A percentile compares a stretch with the other conserved stretches of the same genome.
These are phyloP conservation scores for Beta macrorhiza DNA, from an alignment of 179 eudicot species.

Conservation along the genomic window DNA sequence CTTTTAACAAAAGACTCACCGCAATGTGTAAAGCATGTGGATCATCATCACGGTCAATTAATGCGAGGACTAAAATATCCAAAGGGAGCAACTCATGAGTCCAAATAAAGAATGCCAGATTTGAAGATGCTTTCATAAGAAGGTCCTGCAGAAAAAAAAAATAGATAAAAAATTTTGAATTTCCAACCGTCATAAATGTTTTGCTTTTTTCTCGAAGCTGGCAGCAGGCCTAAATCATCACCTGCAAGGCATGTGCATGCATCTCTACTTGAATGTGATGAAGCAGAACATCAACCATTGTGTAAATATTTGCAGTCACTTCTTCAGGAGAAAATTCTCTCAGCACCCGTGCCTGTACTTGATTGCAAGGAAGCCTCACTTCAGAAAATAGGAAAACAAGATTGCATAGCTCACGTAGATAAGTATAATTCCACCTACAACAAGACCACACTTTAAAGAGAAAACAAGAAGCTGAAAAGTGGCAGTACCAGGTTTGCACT, in stretches of 20 bases:
- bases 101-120: constrained; percentile 83
- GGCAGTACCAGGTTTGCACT: constrained; percentile 66
- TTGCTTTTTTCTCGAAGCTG: background rate
- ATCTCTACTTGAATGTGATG: constrained; percentile 83
- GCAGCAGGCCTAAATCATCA: constrained; percentile 19
- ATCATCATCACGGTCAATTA: constrained; percentile 97
- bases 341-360: constrained; percentile 69
- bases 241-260: constrained; percentile 86
- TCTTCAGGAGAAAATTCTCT: constrained; percentile 98
- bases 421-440: constrained; percentile 14
- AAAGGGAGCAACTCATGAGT: constrained; percentile 89
- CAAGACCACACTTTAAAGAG: background rate
- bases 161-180: background rate
- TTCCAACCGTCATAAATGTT: background rate
- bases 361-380: constrained; percentile 8
- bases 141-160: constrained; percentile 63
- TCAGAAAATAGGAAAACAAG: constrained; percentile 2
- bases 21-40: constrained; percentile 84
- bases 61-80: constrained; percentile 87
- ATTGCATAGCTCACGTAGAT: background rate
- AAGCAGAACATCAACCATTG: constrained; percentile 94
- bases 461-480: background rate
- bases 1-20: constrained; percentile 40
- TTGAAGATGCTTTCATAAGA: constrained; percentile 69
- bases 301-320: constrained; percentile 90